A percentile compares a stretch with the other conserved stretches of the same genome.
Conservation (phyloP, 1,284 basidiomycete species). For the Puccinia horiana region DNA sequence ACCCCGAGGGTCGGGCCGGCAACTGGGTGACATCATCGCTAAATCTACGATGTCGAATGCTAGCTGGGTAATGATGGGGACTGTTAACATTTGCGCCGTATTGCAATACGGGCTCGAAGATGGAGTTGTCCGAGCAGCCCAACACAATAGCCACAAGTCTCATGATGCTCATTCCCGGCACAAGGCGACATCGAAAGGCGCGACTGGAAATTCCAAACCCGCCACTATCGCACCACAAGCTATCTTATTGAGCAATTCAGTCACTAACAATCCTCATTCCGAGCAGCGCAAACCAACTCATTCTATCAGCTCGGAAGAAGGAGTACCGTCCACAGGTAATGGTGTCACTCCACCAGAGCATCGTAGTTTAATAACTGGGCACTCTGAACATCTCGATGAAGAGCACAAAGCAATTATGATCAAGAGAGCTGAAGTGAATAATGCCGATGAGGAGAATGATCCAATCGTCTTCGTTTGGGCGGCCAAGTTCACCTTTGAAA, state of each 20-base stretch:
- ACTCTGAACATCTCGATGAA: neutral
- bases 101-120: slow-evolving; percentile 83
- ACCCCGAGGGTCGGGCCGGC: neutral
- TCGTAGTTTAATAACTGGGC: neutral
- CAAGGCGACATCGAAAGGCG: neutral
- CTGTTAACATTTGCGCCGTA: slow-evolving; percentile 76
- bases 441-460: slow-evolving; percentile 58
- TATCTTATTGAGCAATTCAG: slow-evolving; percentile 30
- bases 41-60: slow-evolving; percentile 67
- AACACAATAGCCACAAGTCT: slow-evolving; percentile 9
- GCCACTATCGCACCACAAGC: slow-evolving; percentile 38
- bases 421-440: slow-evolving; percentile 20
- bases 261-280: slow-evolving; percentile 3
- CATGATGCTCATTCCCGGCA: slow-evolving; percentile 9
- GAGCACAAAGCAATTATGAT: slow-evolving; percentile 34
- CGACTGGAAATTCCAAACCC: slow-evolving; percentile 51
- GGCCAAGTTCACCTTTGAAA: slow-evolving; percentile 74
- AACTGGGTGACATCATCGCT: slow-evolving; percentile 55
- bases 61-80: slow-evolving; percentile 94
- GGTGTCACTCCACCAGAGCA: neutral
- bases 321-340: slow-evolving; percentile 5
- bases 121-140: slow-evolving; percentile 67
- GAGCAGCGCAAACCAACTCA: neutral
- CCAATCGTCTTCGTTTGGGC: slow-evolving; percentile 72
- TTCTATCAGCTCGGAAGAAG: slow-evolving; percentile 41